phyloP scores from a whole-genome alignment of 2,329 filamentous ascomycete genomes.

The Trichophyton rubrum region DNA sequence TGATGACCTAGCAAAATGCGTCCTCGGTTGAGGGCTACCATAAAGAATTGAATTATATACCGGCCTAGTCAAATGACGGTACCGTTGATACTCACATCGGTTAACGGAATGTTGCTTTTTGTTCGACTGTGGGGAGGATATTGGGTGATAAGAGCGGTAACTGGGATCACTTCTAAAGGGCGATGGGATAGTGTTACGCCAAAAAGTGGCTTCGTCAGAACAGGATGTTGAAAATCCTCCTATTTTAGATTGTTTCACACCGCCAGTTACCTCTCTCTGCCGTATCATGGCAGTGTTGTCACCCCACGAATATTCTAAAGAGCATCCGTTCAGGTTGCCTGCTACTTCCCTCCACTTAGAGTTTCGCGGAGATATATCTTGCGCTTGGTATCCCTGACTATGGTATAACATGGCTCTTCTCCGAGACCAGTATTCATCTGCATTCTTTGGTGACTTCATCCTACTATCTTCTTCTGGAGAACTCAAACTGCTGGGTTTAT shows the following conservation, averaged over 20 bases:
- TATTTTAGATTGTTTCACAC: not conserved
- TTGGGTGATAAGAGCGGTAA: not conserved
- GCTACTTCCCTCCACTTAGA: not conserved
- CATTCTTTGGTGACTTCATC: not conserved
- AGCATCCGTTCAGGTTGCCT: not conserved
- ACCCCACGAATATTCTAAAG: not conserved
- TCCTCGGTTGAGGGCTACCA: not conserved
- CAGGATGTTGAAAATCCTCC: not conserved
- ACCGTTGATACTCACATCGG: not conserved
- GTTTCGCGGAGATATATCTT: not conserved
- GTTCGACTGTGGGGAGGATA: not conserved
- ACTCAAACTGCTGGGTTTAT: not conserved
- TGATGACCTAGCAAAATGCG: not conserved
- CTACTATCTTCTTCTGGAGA: not conserved
- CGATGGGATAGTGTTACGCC: not conserved
- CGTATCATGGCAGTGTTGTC: not conserved
- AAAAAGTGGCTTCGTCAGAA: too few relatives aligned
- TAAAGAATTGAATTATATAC: too few relatives aligned
- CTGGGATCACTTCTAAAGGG: not conserved
- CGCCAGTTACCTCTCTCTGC: not conserved
- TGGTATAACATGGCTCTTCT: not conserved
- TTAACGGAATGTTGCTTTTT: not conserved
- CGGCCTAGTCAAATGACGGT: not conserved
- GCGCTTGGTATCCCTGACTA: not conserved
- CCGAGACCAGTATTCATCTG: not conserved